phyloP scores from a whole-genome alignment of 192 early-diverging fungal species.

The Podila clonocystis region DNA sequence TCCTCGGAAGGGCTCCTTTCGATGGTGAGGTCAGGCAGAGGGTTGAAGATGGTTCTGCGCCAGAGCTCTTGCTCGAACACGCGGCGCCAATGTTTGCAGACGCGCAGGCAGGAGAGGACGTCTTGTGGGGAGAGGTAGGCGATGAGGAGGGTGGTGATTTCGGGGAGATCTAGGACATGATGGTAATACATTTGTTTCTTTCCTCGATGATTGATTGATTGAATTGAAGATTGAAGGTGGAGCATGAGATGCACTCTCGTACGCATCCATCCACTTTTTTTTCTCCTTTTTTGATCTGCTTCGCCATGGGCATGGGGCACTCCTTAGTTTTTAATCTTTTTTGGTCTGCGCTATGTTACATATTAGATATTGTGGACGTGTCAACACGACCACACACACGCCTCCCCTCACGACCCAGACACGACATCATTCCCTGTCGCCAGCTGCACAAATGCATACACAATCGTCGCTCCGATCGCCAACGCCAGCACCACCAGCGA shows the following conservation, averaged over 20 bases:
- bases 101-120: background rate
- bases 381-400: background rate
- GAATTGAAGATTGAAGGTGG: background rate
- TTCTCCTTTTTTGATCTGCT: too few relatives aligned
- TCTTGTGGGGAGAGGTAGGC: background rate
- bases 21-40: background rate
- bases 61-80: conserved; percentile 2
- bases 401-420: background rate
- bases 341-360: background rate
- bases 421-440: conserved; percentile 54
- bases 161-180: background rate
- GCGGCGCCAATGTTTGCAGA: background rate
- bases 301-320: too few relatives aligned
- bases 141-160: background rate
- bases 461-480: conserved; percentile 56
- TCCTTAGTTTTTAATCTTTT: background rate
- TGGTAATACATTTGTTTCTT: background rate
- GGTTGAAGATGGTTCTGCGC: background rate
- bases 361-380: background rate
- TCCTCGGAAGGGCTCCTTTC: background rate
- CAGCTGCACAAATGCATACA: conserved; percentile 62
- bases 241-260: too few relatives aligned
- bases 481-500: conserved; percentile 39
- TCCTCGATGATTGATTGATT: background rate
- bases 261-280: too few relatives aligned